Evolutionary conservation across 2,329 filamentous ascomycete genomes (phyloP), one percentile per base, ranked within the genome.

Genomic region (Microdochium nivale): DNA sequence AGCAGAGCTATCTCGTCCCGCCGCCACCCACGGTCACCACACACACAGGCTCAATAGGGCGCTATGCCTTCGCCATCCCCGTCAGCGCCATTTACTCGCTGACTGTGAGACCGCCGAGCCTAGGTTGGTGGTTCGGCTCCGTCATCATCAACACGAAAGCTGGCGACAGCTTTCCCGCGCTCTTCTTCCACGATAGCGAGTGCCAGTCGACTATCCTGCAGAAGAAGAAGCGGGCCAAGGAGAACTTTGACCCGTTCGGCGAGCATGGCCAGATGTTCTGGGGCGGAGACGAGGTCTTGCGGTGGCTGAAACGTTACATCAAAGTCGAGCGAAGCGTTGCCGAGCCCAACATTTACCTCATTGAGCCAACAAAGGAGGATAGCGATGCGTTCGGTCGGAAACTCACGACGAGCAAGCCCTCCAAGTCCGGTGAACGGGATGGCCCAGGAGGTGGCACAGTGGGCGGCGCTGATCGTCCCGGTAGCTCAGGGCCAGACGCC

Each of bases 81-180:
- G 80, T 97, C 27, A 89, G 83, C 58, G 88, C 92, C 56, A 86
- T 99, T 54, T 99, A 95, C 70, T 95, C 89, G 25, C 77, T 99
- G 4, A 77, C 96, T 8, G 85, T 99, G 37, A 83, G 94, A 2
- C 92, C 92, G 3, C 95, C 94, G 4, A 96, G 90, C 65, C 71
- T 96, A 8, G 95, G 94, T 16, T 99, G 94, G 95, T 99, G 94
- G 94, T 96, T 95, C 66, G 94, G 94, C 32, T 96, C 90, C 56
- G 71, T 99, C 25, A 86, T 99, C 52, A 89, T 99, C 72, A 99
- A 99, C 66, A 90, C 88, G 1, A 78, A 88, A 13, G 84, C 87
- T 1, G 95, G 95, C 3, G 91, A 97, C 65, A 94, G 88, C 65
- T 96, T 97, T 59, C 94, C 94, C 0, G 90, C 94, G 0, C 74